Conservation (phyloP, 2,329 filamentous ascomycete genomes). For the Verticillium dahliae region DNA sequence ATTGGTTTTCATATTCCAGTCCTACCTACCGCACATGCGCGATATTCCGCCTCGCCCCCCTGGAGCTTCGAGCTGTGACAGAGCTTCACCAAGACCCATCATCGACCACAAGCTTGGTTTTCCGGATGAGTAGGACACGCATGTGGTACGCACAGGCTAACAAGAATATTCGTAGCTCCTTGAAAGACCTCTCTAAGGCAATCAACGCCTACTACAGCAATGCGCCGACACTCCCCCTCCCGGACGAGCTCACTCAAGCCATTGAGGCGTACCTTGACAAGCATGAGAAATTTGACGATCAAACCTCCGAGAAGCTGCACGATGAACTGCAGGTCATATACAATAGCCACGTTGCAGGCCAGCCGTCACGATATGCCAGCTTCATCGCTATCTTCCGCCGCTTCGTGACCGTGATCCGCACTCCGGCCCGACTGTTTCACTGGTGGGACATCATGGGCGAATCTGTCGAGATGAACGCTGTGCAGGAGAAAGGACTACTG, state of each 20-base stretch:
- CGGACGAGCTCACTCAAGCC: slow-evolving; percentile 54
- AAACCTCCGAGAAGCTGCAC: slow-evolving; percentile 62
- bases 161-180: slow-evolving; percentile 31
- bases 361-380: slow-evolving; percentile 50
- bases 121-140: not conserved
- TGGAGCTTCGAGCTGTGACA: not conserved
- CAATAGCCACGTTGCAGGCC: slow-evolving; percentile 54
- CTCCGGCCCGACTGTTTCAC: slow-evolving; percentile 54
- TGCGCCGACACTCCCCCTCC: slow-evolving; percentile 52
- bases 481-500: slow-evolving; percentile 38
- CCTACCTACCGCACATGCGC: not conserved
- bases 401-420: slow-evolving; percentile 57
- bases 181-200: slow-evolving; percentile 55
- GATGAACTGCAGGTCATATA: slow-evolving; percentile 66
- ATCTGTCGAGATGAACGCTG: slow-evolving; percentile 34
- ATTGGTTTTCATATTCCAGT: not conserved
- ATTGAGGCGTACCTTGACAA: slow-evolving; percentile 64
- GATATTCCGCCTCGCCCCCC: not conserved
- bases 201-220: slow-evolving; percentile 41
- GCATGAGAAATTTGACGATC: slow-evolving; percentile 61
- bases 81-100: not conserved
- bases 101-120: not conserved
- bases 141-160: not conserved
- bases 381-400: slow-evolving; percentile 63
- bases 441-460: slow-evolving; percentile 65